phyloP scores from a whole-genome alignment of 2,329 filamentous ascomycete genomes.

The Verticillium alfalfae region DNA sequence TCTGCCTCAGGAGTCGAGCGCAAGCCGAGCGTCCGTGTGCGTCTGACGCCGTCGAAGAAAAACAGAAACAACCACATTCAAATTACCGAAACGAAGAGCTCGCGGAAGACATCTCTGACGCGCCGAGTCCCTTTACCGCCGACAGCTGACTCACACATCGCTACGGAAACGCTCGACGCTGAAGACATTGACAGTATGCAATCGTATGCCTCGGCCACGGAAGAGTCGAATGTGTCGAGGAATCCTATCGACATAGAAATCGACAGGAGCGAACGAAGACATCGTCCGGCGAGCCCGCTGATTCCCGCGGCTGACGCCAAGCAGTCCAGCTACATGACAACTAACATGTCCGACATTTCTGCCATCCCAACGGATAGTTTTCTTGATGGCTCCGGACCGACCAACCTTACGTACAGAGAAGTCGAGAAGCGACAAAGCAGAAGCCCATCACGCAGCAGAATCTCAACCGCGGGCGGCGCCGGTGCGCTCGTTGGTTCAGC shows the following conservation, averaged over 20 bases:
- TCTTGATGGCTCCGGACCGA: conserved; percentile 50
- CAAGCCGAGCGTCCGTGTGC: conserved; percentile 74
- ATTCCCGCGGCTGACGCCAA: conserved; percentile 54
- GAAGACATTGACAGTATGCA: conserved; percentile 63
- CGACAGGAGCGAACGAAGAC: conserved; percentile 47
- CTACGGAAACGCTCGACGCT: conserved; percentile 37
- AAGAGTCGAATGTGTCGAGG: conserved; percentile 70
- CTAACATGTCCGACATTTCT: conserved; percentile 80
- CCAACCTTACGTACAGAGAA: conserved; percentile 22
- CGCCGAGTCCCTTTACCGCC: conserved; percentile 50
- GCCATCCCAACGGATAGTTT: conserved; percentile 60
- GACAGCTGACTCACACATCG: conserved; percentile 29
- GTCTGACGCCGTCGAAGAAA: conserved; percentile 73
- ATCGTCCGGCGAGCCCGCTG: conserved; percentile 62
- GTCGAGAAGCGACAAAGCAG: conserved; percentile 29
- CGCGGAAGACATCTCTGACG: conserved; percentile 58
- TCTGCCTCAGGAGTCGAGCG: conserved; percentile 53
- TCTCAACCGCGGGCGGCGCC: conserved; percentile 30
- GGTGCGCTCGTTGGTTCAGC: conserved; percentile 30
- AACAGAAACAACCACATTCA: conserved; percentile 71
- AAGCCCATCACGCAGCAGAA: conserved; percentile 34
- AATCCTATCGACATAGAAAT: conserved; percentile 90
- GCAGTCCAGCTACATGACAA: conserved; percentile 54
- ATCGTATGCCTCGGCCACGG: conserved; percentile 73
- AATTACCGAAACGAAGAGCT: conserved; percentile 74